These are phyloP conservation scores for Vaccinium darrowii DNA, from an alignment of 148 eudicot species.

Conservation along the genomic window DNA sequence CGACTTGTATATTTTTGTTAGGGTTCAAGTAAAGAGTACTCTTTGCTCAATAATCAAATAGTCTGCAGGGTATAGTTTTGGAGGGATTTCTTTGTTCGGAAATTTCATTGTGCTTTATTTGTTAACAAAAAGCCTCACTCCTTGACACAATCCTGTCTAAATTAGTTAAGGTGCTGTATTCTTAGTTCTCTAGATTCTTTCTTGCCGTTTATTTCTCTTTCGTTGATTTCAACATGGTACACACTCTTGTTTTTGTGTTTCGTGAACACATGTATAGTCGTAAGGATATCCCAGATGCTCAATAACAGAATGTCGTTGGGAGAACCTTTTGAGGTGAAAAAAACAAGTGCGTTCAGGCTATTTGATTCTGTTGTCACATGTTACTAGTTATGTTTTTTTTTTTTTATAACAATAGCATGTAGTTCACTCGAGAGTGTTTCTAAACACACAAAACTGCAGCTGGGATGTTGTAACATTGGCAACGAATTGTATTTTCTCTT, in stretches of 20 bases:
- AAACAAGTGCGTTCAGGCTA: not conserved
- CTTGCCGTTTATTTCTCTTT: not conserved
- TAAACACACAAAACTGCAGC: not conserved
- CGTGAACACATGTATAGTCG: no score
- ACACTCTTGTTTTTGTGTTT: not conserved
- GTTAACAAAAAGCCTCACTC: not conserved
- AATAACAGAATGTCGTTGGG: not conserved
- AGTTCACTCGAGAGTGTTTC: not conserved
- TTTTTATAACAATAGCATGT: not conserved
- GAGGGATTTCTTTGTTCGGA: not conserved
- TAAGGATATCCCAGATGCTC: no score
- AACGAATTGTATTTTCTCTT: not conserved
- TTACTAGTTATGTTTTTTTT: not conserved
- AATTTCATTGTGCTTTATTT: not conserved
- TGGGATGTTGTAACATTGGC: not conserved
- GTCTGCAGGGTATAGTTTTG: not conserved
- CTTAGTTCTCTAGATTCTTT: not conserved
- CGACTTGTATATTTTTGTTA: no score
- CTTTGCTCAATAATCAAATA: not conserved
- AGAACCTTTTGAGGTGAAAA: not conserved
- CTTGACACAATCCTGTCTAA: not conserved
- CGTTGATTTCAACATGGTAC: not conserved
- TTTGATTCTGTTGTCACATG: not conserved
- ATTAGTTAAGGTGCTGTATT: not conserved
- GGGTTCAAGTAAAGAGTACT: not conserved